These are phyloP conservation scores for Fremontodendron californicum DNA, from an alignment of 345 rosid genomes.

Conservation along the genomic window DNA sequence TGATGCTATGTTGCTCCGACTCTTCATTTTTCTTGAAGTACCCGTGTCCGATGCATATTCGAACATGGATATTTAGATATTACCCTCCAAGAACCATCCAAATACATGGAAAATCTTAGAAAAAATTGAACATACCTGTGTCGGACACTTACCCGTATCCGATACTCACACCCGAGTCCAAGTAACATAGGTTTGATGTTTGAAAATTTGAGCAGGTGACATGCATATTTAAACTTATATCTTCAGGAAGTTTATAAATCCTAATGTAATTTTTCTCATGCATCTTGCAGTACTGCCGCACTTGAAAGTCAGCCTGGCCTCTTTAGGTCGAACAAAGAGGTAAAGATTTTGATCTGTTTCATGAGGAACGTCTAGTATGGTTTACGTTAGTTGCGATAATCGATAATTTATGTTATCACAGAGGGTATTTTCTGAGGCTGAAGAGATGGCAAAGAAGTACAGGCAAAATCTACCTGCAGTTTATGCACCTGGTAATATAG, in stretches of 20 bases:
- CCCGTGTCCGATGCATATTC: no score
- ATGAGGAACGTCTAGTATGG: not conserved
- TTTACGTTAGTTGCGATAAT: not conserved
- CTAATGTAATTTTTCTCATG: constrained; percentile 4
- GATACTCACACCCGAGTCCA: no score
- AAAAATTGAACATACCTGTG: no score
- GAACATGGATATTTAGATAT: no score
- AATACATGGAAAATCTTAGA: no score
- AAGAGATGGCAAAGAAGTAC: constrained; percentile 79
- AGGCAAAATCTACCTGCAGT: constrained; percentile 48
- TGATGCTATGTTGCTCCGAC: no score
- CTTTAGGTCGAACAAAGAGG: constrained; percentile 75
- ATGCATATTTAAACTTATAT: not conserved
- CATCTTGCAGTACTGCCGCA: constrained; percentile 59
- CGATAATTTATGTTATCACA: constrained; percentile 23
- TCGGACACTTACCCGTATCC: no score
- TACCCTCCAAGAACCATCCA: no score
- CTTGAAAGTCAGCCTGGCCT: constrained; percentile 92
- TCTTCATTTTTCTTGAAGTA: no score
- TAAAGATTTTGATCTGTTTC: constrained; percentile 14
- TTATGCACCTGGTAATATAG: constrained; percentile 20
- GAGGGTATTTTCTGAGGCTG: constrained; percentile 81
- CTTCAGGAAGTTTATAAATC: not conserved
- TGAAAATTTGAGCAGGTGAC: not conserved
- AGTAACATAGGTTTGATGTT: no score